Evolutionary conservation across 1,284 basidiomycete genomes (phyloP).

Genomic region (Cutaneotrichosporon sp.): DNA sequence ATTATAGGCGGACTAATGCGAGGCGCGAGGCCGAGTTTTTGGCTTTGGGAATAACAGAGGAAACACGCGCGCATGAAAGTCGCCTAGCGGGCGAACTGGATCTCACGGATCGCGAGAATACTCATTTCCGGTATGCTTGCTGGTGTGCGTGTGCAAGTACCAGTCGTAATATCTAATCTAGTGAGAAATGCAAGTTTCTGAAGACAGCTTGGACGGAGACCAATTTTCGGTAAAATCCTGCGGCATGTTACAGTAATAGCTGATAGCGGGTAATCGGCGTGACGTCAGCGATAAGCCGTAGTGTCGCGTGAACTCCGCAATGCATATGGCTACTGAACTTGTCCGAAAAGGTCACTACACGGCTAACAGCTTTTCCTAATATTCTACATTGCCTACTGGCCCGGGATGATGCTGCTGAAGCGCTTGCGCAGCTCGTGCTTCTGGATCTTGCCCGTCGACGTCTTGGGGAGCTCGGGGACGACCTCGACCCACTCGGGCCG

Average conservation of each 20-base stretch:
- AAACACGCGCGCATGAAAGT: slow-evolving; percentile 27
- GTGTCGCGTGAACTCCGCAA: background rate
- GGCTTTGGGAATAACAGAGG: slow-evolving; percentile 27
- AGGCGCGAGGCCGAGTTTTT: slow-evolving; percentile 29
- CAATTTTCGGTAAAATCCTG: no score
- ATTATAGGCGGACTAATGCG: slow-evolving; percentile 30
- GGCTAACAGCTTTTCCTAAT: background rate
- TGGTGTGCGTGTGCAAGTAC: background rate
- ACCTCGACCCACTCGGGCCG: slow-evolving; percentile 28
- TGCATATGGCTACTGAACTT: slow-evolving; percentile 6
- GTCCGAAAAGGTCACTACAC: background rate
- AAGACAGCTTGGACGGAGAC: no score
- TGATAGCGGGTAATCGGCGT: no score
- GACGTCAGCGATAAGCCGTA: no score
- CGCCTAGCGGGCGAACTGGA: slow-evolving; percentile 36
- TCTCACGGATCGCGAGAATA: slow-evolving; percentile 28
- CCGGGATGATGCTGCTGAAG: slow-evolving; percentile 17
- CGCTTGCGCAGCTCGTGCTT: slow-evolving; percentile 64
- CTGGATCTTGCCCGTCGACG: slow-evolving; percentile 82
- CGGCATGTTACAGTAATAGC: no score
- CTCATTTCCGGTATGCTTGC: slow-evolving; percentile 17
- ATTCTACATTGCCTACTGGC: slow-evolving; percentile 1
- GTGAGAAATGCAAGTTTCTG: no score
- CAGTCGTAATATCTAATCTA: background rate
- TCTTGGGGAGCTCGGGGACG: slow-evolving; percentile 68